Evolutionary conservation across 2,329 filamentous ascomycete species (phyloP).

Genomic region (Cladosporium sp.): DNA sequence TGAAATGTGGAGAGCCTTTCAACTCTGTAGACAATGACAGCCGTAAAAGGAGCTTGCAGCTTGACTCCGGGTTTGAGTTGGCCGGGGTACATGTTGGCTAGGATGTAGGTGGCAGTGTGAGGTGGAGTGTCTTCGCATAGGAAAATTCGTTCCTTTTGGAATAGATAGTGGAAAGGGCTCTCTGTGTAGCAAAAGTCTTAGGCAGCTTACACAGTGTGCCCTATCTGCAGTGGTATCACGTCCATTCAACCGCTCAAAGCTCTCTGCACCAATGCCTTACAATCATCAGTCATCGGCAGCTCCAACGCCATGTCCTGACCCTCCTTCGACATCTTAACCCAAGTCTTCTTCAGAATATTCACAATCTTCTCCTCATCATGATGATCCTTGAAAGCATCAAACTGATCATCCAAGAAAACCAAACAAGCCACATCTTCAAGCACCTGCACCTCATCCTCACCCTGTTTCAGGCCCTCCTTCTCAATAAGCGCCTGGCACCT

Average conservation of each 20-base stretch:
- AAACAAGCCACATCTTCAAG: conserved; percentile 84
- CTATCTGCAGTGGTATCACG: not conserved
- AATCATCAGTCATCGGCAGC: conserved; percentile 62
- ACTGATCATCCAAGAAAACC: conserved; percentile 83
- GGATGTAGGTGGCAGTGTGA: too few species aligned
- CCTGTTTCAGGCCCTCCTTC: conserved; percentile 66
- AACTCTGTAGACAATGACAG: too few species aligned
- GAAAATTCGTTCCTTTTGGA: too few species aligned
- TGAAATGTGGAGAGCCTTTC: too few species aligned
- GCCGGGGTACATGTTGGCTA: too few species aligned
- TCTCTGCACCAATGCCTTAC: conserved; percentile 58
- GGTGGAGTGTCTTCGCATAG: too few species aligned
- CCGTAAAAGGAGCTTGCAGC: too few species aligned
- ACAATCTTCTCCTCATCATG: conserved; percentile 76
- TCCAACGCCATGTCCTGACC: conserved; percentile 62
- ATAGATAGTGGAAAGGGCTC: too few species aligned
- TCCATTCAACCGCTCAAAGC: conserved; percentile 47
- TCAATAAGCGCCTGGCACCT: conserved; percentile 68
- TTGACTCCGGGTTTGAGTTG: too few species aligned
- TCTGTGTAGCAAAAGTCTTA: too few species aligned
- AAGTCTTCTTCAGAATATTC: conserved; percentile 66
- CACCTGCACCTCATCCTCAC: conserved; percentile 64
- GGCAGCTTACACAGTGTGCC: too few species aligned
- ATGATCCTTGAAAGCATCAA: conserved; percentile 71
- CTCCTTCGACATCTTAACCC: conserved; percentile 66